phyloP scores from a whole-genome alignment of 805 yeast genomes.

The Candida cerambycidarum region DNA sequence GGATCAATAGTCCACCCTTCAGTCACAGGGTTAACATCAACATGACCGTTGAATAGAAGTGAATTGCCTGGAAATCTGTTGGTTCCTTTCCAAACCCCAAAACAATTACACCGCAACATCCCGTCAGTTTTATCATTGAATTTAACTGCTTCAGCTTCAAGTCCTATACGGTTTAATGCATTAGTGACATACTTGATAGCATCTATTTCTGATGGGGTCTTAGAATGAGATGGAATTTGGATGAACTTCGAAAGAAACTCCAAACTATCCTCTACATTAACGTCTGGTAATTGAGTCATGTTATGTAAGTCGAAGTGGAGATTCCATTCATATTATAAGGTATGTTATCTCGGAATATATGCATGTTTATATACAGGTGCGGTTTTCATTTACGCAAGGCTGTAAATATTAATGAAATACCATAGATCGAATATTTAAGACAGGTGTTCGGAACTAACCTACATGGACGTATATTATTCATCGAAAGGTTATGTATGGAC shows the following conservation, averaged over 20 bases:
- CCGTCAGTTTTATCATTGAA: conserved; percentile 24
- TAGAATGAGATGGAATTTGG: conserved; percentile 27
- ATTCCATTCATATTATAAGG: too few species aligned
- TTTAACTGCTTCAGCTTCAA: conserved; percentile 20
- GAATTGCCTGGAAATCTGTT: conserved; percentile 17
- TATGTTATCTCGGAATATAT: too few species aligned
- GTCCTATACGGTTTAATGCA: conserved; percentile 22
- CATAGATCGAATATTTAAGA: too few species aligned
- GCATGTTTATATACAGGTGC: too few species aligned
- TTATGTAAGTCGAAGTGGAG: too few species aligned
- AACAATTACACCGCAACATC: conserved; percentile 22
- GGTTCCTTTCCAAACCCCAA: conserved; percentile 29
- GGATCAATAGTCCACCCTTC: conserved; percentile 34
- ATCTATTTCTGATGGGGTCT: conserved; percentile 23
- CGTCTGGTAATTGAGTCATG: conserved; percentile 16
- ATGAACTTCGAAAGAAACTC: conserved; percentile 26
- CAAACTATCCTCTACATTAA: conserved; percentile 20
- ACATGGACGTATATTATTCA: too few species aligned
- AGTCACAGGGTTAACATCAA: conserved; percentile 29
- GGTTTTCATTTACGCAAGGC: too few species aligned
- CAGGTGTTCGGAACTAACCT: too few species aligned
- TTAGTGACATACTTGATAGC: conserved; percentile 26
- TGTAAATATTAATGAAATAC: too few species aligned
- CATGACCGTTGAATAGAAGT: conserved; percentile 30
- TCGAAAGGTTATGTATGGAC: too few species aligned